Evolutionary conservation across 305 asterid genomes (phyloP).

Genomic region (Vinca major): DNA sequence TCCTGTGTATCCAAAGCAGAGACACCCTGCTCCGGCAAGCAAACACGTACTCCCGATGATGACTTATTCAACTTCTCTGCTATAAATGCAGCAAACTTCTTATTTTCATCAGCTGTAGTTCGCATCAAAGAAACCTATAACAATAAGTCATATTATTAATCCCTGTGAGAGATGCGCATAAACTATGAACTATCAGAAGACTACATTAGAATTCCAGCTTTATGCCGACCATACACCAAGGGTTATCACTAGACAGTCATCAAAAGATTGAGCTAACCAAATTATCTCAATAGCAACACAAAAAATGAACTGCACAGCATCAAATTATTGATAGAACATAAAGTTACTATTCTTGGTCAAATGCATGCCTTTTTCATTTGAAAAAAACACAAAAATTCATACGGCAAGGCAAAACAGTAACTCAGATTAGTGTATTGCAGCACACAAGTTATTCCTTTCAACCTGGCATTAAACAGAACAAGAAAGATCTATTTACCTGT

Average conservation of each 20-base stretch:
- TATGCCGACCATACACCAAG: not conserved
- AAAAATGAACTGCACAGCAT: not conserved
- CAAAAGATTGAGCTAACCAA: not conserved
- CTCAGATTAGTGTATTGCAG: not conserved
- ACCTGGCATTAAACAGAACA: not conserved
- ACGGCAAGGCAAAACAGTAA: not conserved
- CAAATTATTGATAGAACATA: not conserved
- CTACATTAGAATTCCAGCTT: not conserved
- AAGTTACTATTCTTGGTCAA: not conserved
- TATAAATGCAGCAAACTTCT: conserved; percentile 73
- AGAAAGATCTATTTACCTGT: conserved; percentile 38
- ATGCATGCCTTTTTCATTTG: not conserved
- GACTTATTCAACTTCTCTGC: conserved; percentile 72
- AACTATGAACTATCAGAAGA: not conserved
- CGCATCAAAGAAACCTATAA: conserved; percentile 77
- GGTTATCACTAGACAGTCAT: not conserved
- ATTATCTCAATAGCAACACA: not conserved
- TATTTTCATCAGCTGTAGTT: conserved; percentile 67
- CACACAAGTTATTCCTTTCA: not conserved
- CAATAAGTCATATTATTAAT: conserved; percentile 14
- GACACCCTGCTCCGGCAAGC: conserved; percentile 80
- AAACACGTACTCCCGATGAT: conserved; percentile 57
- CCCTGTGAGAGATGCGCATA: not conserved
- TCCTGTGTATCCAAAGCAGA: conserved; percentile 90
- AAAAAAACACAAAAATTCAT: not conserved